Conservation (phyloP, 208 protist species). For the Jaenimonas drosophilae region DNA sequence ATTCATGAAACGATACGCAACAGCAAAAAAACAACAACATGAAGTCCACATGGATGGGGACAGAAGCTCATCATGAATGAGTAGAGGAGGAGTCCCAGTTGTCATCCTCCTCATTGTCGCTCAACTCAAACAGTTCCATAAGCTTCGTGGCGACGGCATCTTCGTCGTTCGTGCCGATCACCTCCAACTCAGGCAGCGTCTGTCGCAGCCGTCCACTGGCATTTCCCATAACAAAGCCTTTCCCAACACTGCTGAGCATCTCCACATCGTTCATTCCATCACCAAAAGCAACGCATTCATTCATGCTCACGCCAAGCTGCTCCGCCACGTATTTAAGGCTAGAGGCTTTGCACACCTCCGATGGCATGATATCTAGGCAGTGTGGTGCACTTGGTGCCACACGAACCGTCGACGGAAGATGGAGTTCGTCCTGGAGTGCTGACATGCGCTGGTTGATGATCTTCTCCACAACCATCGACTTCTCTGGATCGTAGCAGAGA, state of each 20-base stretch:
- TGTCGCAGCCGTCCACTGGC: slow-evolving; percentile 35
- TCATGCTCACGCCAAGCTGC: slow-evolving; percentile 25
- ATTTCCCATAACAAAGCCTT: slow-evolving; percentile 69
- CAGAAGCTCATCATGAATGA: no score
- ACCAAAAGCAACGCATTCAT: slow-evolving; percentile 60
- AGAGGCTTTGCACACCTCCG: slow-evolving; percentile 44
- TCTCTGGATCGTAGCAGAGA: slow-evolving; percentile 42
- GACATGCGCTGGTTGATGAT: slow-evolving; percentile 20
- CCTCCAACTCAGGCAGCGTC: slow-evolving; percentile 43
- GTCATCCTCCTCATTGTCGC: slow-evolving; percentile 1
- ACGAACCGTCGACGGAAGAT: slow-evolving; percentile 15
- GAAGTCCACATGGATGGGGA: no score
- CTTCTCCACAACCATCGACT: slow-evolving; percentile 15
- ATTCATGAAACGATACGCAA: no score
- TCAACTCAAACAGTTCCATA: slow-evolving; percentile 38
- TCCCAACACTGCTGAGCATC: slow-evolving; percentile 43
- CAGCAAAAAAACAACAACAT: no score
- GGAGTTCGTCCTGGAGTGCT: slow-evolving; percentile 11
- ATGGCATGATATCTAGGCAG: slow-evolving; percentile 50
- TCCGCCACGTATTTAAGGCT: slow-evolving; percentile 41
- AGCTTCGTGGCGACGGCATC: slow-evolving; percentile 60
- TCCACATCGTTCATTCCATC: slow-evolving; percentile 63
- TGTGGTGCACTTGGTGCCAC: slow-evolving; percentile 35
- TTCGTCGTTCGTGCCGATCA: slow-evolving; percentile 45
- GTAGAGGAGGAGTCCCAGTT: not conserved